Conservation (phyloP, 805 yeast genomes). For the Phaffomyces thermotolerans region DNA sequence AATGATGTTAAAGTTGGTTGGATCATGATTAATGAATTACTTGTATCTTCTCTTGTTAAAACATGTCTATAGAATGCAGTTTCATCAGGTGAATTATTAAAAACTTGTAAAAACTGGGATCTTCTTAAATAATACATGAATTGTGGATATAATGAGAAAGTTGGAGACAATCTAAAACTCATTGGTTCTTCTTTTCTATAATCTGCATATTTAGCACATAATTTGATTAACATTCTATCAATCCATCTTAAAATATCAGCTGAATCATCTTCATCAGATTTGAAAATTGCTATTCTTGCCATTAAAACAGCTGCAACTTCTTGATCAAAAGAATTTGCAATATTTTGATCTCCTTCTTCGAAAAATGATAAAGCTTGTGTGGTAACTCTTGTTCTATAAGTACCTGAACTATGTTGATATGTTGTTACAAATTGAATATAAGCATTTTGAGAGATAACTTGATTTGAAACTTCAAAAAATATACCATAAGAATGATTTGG, state of each 20-base stretch:
- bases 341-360: constrained; percentile 49
- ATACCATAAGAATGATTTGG: constrained; percentile 87
- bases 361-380: constrained; percentile 62
- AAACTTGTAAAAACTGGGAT: constrained; percentile 91
- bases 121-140: constrained; percentile 93
- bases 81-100: constrained; percentile 98
- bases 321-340: constrained; percentile 80
- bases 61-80: constrained; percentile 95
- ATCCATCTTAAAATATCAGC: constrained; percentile 93
- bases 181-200: constrained; percentile 79
- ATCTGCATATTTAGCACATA: constrained; percentile 91
- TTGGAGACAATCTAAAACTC: constrained; percentile 76
- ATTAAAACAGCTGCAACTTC: constrained; percentile 95
- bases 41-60: constrained; percentile 83
- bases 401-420: constrained; percentile 94
- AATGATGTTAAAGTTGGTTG: constrained; percentile 93
- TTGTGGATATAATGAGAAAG: constrained; percentile 87
- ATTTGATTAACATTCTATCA: constrained; percentile 81
- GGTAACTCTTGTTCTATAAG: constrained; percentile 83
- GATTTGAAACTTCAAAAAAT: constrained; percentile 71
- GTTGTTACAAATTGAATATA: constrained; percentile 82
- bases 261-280: constrained; percentile 76
- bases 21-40: constrained; percentile 91
- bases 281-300: constrained; percentile 85
- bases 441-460: constrained; percentile 31